A percentile compares a stretch with the other conserved stretches of the same genome.
These are phyloP conservation scores for Hypoxylon cercidicola DNA, from an alignment of 495 filamentous ascomycete genomes.

Conservation along the genomic window DNA sequence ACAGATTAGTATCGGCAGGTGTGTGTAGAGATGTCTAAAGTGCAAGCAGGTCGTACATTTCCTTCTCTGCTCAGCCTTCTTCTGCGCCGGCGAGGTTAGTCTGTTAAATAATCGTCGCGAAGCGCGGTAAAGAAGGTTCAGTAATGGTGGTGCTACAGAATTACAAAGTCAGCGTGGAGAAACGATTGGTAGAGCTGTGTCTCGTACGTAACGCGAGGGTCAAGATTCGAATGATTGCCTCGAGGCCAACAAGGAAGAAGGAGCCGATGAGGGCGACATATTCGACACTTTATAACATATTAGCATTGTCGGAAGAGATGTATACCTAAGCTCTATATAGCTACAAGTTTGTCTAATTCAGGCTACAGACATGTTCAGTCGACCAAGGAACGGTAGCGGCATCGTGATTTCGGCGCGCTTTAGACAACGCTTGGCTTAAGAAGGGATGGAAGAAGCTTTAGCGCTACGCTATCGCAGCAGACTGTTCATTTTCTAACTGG, in stretches of 20 bases:
- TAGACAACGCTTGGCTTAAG: slow-evolving; percentile 22
- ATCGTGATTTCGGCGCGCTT: slow-evolving; percentile 62
- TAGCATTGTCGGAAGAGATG: slow-evolving; percentile 11
- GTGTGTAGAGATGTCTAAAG: not conserved
- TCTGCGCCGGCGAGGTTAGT: slow-evolving; percentile 74
- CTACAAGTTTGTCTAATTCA: not conserved
- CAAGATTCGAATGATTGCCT: slow-evolving; percentile 83
- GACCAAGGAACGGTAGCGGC: slow-evolving; percentile 83
- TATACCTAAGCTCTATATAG: not conserved
- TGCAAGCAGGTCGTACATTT: slow-evolving; percentile 54
- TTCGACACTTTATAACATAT: slow-evolving; percentile 66
- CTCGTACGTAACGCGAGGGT: slow-evolving; percentile 87
- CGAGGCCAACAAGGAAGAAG: slow-evolving; percentile 80
- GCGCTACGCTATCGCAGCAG: slow-evolving; percentile 37
- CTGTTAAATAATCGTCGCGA: slow-evolving; percentile 86
- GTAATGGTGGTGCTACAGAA: slow-evolving; percentile 73
- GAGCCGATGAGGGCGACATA: slow-evolving; percentile 87
- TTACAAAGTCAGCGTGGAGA: slow-evolving; percentile 36
- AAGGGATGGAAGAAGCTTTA: slow-evolving; percentile 24
- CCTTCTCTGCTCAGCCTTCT: slow-evolving; percentile 67
- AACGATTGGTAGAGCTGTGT: not conserved
- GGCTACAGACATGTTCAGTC: slow-evolving; percentile 73
- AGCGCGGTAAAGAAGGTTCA: slow-evolving; percentile 82
- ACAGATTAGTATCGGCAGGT: slow-evolving; percentile 29
- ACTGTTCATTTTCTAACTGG: slow-evolving; percentile 34